phyloP scores from a whole-genome alignment of 129 eudicot species.

The Scalesia atractyloides region DNA sequence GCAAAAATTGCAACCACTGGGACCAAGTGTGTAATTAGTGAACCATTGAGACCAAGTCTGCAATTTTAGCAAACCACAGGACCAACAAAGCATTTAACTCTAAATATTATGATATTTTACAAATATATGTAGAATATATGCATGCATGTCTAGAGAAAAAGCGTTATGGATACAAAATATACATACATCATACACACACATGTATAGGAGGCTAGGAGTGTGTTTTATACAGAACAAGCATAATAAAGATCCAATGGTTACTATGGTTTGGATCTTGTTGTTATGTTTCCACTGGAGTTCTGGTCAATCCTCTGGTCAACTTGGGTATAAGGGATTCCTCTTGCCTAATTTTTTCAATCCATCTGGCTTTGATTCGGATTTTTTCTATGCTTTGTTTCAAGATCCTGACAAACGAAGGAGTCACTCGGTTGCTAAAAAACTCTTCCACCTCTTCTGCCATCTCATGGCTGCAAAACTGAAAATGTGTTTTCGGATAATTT shows the following conservation, averaged over 20 bases:
- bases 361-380: conserved; percentile 47
- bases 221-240: background rate
- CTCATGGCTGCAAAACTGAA: conserved; percentile 50
- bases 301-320: conserved; percentile 39
- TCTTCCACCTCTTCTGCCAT: conserved; percentile 53
- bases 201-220: too few species aligned
- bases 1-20: too few species aligned
- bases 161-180: too few species aligned
- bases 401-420: conserved; percentile 43
- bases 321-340: conserved; percentile 46
- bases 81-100: too few species aligned
- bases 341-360: conserved; percentile 40
- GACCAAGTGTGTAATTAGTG: too few species aligned
- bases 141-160: too few species aligned
- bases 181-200: too few species aligned
- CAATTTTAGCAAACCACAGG: too few species aligned
- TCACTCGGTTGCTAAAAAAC: conserved; percentile 41
- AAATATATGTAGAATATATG: too few species aligned
- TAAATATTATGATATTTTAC: too few species aligned
- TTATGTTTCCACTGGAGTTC: conserved; percentile 17
- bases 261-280: background rate
- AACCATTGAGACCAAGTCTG: too few species aligned
- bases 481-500: conserved; percentile 10
- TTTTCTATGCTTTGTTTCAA: conserved; percentile 61
- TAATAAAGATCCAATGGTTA: background rate